A percentile compares a stretch with the other conserved stretches of the same genome.
phyloP scores from a whole-genome alignment of 1,284 basidiomycete species.

The Sanghuangporus baumii region DNA sequence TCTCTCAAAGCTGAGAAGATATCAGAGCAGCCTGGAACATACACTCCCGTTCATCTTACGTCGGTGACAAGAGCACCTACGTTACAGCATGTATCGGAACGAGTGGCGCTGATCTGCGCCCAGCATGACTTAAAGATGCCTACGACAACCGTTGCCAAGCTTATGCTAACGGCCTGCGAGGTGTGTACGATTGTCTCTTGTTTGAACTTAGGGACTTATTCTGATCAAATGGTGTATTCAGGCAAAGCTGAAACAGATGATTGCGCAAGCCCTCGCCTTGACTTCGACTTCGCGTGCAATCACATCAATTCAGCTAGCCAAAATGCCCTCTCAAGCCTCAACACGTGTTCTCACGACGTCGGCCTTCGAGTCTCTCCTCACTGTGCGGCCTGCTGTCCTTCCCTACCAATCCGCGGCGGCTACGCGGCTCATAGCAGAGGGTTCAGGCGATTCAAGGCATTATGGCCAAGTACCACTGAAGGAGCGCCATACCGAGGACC shows the following conservation, averaged over 20 bases:
- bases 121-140: slow-evolving; percentile 65
- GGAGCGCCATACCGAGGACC: slow-evolving; percentile 60
- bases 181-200: slow-evolving; percentile 30
- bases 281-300: slow-evolving; percentile 72
- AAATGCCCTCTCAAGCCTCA: slow-evolving; percentile 37
- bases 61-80: slow-evolving; percentile 64
- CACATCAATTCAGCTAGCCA: slow-evolving; percentile 67
- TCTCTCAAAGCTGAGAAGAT: background rate
- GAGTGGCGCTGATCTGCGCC: slow-evolving; percentile 73
- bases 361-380: slow-evolving; percentile 72
- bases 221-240: slow-evolving; percentile 24
- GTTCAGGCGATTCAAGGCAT: slow-evolving; percentile 50
- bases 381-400: slow-evolving; percentile 66
- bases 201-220: background rate
- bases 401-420: slow-evolving; percentile 73
- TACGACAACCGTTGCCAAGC: slow-evolving; percentile 52
- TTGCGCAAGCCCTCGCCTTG: slow-evolving; percentile 69
- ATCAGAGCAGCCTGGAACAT: slow-evolving; percentile 64
- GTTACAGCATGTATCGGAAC: slow-evolving; percentile 70
- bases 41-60: slow-evolving; percentile 62
- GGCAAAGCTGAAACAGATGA: slow-evolving; percentile 78
- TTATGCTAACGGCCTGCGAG: slow-evolving; percentile 75
- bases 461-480: slow-evolving; percentile 48
- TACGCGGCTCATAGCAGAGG: slow-evolving; percentile 52
- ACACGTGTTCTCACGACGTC: slow-evolving; percentile 52